These are phyloP conservation scores for Phytophthora meadii DNA, from an alignment of 352 stramenopile genomes.

Conservation along the genomic window DNA sequence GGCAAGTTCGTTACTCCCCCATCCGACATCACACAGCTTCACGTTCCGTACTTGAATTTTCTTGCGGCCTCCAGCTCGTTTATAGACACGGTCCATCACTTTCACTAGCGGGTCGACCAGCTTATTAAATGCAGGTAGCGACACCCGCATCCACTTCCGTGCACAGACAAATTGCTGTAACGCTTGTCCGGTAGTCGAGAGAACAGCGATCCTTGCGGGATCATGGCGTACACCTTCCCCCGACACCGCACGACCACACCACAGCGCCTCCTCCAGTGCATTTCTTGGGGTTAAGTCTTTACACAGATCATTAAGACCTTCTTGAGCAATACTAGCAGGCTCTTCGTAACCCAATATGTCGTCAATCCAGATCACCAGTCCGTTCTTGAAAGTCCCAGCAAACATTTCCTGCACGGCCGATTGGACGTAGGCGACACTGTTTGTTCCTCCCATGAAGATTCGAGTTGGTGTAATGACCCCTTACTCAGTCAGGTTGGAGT, in stretches of 20 bases:
- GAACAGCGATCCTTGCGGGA: background rate
- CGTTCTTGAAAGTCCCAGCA: conserved; percentile 11
- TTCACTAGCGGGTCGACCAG: background rate
- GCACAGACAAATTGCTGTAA: conserved; percentile 18
- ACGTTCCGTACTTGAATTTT: background rate
- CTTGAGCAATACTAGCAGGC: no score
- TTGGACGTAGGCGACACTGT: conserved; percentile 9
- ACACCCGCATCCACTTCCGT: conserved; percentile 5
- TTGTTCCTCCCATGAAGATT: conserved; percentile 12
- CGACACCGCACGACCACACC: background rate
- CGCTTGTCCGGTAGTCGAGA: conserved; percentile 4
- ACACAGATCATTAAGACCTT: no score
- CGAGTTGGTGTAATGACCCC: conserved; percentile 8
- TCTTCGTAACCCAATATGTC: background rate
- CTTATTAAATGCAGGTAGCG: conserved; percentile 2
- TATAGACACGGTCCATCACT: conserved; percentile 7
- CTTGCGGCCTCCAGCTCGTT: background rate
- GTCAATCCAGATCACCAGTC: conserved; percentile 22
- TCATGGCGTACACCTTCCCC: conserved; percentile 9
- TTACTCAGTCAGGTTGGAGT: conserved; percentile 5
- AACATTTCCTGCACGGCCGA: conserved; percentile 20
- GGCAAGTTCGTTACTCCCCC: background rate
- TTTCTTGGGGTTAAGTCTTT: no score
- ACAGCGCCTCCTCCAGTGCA: no score
- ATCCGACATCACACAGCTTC: background rate